Base-by-base conservation (phyloP, 495 filamentous ascomycete species). In the Aspergillus conjunctus region DNA sequence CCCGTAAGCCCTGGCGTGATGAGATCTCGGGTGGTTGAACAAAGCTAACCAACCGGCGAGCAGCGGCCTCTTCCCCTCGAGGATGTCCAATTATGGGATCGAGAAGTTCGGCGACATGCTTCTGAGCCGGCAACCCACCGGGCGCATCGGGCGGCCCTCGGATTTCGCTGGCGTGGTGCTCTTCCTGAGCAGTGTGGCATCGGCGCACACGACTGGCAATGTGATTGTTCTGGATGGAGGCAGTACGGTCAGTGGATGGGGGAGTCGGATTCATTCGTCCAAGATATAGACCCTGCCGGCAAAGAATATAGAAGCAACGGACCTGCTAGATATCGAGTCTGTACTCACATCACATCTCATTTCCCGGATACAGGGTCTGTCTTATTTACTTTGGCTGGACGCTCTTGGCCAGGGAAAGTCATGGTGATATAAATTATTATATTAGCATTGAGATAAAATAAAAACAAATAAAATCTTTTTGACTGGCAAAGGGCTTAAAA, bases 31-130 rank as follows among this genome's bases (percentile, higher is more conserved):
- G n/a, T n/a, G n/a, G n/a, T n/a, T n/a, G n/a, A n/a, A n/a, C n/a
- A n/a, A n/a, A n/a, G n/a, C n/a, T n/a, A n/a, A n/a, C n/a, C n/a
- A n/a, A n/a, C n/a, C n/a, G n/a, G n/a, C n/a, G n/a, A n/a, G n/a
- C 32, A 54, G 52, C 6, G 52, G 52, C 33, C 32, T 54, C 33
- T 54, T 54, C 18, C 52, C 52, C 7, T 54, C 52, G 6, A 33
- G 52, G 7, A 54, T 54, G 52, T 54, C 52, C 32, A 54, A 54
- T 21, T 54, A 30, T 17, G 52, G 52, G 8, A 54, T 54, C 33
- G 17, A 54, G 20, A 54, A 54, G 52, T 54, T 54, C 33, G 52
- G 52, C 6, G 32, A 54, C 18, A 54, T 30, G 15, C 33, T 54
- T 17, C 31, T 54, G n/a, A 32, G 52, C 30, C 52, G 52, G 17